These are phyloP conservation scores for Evernia prunastri DNA, from an alignment of 495 filamentous ascomycete genomes.

Conservation along the genomic window DNA sequence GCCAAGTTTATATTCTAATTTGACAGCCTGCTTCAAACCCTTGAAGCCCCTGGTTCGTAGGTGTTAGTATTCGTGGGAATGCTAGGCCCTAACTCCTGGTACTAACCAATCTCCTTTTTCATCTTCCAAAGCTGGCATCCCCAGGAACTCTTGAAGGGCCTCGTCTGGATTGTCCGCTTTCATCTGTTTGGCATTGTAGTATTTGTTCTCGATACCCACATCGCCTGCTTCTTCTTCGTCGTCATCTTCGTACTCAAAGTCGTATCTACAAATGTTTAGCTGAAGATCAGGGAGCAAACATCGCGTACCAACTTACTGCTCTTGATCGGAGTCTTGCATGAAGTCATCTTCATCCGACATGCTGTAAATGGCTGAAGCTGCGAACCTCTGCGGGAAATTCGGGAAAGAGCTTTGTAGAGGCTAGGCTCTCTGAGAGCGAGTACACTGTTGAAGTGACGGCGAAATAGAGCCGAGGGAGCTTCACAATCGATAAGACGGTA, in stretches of 20 bases:
- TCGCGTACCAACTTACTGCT: conserved; percentile 49
- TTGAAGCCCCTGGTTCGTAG: conserved; percentile 68
- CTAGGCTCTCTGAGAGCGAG: neutral
- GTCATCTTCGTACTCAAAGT: conserved; percentile 93
- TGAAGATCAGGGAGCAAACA: neutral
- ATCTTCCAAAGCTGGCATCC: conserved; percentile 71
- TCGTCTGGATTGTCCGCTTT: conserved; percentile 81
- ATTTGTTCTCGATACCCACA: conserved; percentile 97
- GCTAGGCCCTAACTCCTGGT: neutral
- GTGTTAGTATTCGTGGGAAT: conserved; percentile 23
- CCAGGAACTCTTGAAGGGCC: conserved; percentile 86
- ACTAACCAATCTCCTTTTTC: conserved; percentile 88
- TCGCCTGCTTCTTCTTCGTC: conserved; percentile 84
- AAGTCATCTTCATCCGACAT: conserved; percentile 99
- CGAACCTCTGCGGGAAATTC: neutral
- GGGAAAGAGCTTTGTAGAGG: neutral
- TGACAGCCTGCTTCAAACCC: conserved; percentile 94
- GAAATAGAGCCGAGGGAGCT: neutral
- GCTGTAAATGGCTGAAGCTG: conserved; percentile 29
- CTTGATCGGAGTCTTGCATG: conserved; percentile 95
- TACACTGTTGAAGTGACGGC: neutral
- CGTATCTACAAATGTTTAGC: conserved; percentile 54
- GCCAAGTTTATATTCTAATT: conserved; percentile 84
- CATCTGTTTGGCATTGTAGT: conserved; percentile 98
- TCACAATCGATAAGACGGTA: conserved; percentile 4